Base-by-base conservation (phyloP, 352 stramenopile genomes). In the Globisporangium barbulae region DNA sequence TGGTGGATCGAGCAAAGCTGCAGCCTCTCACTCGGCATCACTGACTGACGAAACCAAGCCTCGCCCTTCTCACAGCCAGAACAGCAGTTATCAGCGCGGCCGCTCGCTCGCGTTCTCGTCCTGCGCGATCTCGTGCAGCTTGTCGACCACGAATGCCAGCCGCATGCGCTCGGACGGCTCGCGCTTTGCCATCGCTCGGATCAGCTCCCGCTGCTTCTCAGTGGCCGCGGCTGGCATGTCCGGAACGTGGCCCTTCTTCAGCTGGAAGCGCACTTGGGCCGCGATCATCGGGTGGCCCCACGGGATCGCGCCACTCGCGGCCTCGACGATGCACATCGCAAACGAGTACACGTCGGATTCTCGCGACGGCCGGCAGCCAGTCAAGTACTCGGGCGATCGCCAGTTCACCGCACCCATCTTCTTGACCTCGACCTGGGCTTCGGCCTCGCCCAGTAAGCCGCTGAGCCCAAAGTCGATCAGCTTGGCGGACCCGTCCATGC, bases 401-500 rank as follows among this genome's bases (percentile, higher is more conserved):
- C 44, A 50, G 2, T 50, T 21, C 12, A 50, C 17, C 5, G 44
- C 44, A 0, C 44, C 44, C 13, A 50, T 50, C 44, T 50, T 25
- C 44, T 50, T 50, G 3, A 50, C 17, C 15, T 50, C 44, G 17
- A 50, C 22, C 44, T 50, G 44, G 44, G 22, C 22, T 10, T 50
- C 44, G 7, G 22, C 17, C 22, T 50, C 17, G 44, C 22, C 22
- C 12, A 41, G 35, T 13, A 41, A 13, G 12, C 35, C 8, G 35
- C 35, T 41, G 9, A 41, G 35, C 12, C 35, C 35, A 41, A 41
- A 75, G 55, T 75, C 69, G 15, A 61, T 68, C 17, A 75, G 53
- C 61, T 67, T 68, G 6, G 54, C 69, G 25, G 25, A 28, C 25
- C 58, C 57, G 49, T 75, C 65, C 39, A 53, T 53, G 22, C 53